These are phyloP conservation scores for Syncephalastrum sp. DNA, from an alignment of 371 early-diverging fungal genomes.

Conservation along the genomic window DNA sequence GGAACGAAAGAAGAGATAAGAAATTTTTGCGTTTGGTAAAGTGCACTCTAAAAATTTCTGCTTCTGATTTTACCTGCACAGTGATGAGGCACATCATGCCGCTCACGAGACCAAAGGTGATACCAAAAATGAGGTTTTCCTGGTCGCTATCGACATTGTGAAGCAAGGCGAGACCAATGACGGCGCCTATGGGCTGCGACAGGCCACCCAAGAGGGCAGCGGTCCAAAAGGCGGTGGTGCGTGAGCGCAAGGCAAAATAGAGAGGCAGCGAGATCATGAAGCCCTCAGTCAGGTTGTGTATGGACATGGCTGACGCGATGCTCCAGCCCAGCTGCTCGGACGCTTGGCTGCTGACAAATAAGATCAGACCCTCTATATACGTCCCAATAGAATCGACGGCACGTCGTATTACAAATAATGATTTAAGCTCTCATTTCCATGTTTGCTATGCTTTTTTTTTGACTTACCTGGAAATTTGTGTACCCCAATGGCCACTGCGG, in stretches of 20 bases:
- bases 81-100: slow-evolving; percentile 74
- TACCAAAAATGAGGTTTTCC: slow-evolving; percentile 50
- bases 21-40: neutral
- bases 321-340: slow-evolving; percentile 64
- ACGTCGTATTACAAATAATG: too few species aligned
- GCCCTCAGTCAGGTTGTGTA: slow-evolving; percentile 84
- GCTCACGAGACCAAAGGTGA: slow-evolving; percentile 54
- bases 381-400: neutral
- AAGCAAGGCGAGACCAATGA: slow-evolving; percentile 52
- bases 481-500: slow-evolving; percentile 72
- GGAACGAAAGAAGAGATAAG: neutral
- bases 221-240: slow-evolving; percentile 57
- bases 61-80: slow-evolving; percentile 28
- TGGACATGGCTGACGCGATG: slow-evolving; percentile 71
- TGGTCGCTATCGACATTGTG: slow-evolving; percentile 39
- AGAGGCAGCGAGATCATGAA: slow-evolving; percentile 75
- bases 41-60: neutral
- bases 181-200: slow-evolving; percentile 65
- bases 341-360: slow-evolving; percentile 65
- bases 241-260: slow-evolving; percentile 67
- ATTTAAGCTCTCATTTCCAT: too few species aligned
- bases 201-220: slow-evolving; percentile 66
- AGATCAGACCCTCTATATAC: slow-evolving; percentile 68
- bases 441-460: too few species aligned
- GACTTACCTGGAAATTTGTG: slow-evolving; percentile 74